phyloP scores from a whole-genome alignment of 176 grass and related monocot genomes.

The Luzula sylvatica region DNA sequence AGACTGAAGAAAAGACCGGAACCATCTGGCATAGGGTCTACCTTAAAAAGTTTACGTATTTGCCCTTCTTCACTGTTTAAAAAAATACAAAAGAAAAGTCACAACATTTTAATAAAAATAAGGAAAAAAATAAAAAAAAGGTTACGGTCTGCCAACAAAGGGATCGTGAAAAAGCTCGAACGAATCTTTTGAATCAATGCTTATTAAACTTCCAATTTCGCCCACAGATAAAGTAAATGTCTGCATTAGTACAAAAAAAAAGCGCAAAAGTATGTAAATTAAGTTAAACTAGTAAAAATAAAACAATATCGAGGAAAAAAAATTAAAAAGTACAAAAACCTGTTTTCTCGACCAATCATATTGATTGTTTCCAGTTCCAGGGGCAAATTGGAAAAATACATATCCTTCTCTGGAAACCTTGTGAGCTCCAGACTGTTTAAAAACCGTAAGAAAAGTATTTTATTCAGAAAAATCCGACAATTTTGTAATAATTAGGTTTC shows the following conservation, averaged over 20 bases:
- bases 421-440: slow-evolving; percentile 54
- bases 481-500: background rate
- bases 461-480: background rate
- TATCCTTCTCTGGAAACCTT: slow-evolving; percentile 88
- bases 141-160: slow-evolving; percentile 70
- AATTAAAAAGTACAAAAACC: slow-evolving; percentile 16
- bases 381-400: slow-evolving; percentile 80
- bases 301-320: background rate
- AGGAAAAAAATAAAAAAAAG: background rate
- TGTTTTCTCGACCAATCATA: slow-evolving; percentile 89
- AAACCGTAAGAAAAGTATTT: background rate
- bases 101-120: background rate
- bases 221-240: slow-evolving; percentile 76
- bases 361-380: slow-evolving; percentile 43
- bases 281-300: slow-evolving; percentile 4
- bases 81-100: background rate
- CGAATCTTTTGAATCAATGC: slow-evolving; percentile 67
- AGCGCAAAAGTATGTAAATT: slow-evolving; percentile 5
- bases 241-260: slow-evolving; percentile 18
- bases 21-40: slow-evolving; percentile 92
- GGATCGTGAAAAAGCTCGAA: slow-evolving; percentile 96
- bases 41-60: slow-evolving; percentile 76
- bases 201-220: slow-evolving; percentile 68
- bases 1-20: slow-evolving; percentile 95
- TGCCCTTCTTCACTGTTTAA: slow-evolving; percentile 81